Base-by-base conservation (phyloP, 805 yeast genomes). In the Metschnikowia chrysomelidarum region DNA sequence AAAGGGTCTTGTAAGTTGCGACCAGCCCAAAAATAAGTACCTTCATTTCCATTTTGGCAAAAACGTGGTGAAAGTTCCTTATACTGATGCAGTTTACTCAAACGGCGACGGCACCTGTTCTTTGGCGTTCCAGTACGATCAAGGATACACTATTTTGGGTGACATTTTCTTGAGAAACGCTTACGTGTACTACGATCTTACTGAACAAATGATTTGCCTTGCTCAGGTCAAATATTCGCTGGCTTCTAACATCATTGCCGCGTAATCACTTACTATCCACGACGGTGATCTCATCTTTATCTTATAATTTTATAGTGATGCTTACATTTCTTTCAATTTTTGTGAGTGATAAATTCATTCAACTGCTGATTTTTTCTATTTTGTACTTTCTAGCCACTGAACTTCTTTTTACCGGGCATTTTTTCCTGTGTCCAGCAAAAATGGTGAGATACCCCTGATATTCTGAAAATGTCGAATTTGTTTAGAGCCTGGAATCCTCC, bases 141-240 rank as follows among this genome's bases (percentile, higher is more conserved):
- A 26, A 9, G 40, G 40, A 22, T 17, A 27, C 27, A 17, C 11
- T n/a, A 40, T 43, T 16, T 39, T 43, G 34, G 54, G 54, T 2
- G 47, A 49, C 21, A 38, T 40, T 17, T 47, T 49, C 33, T 41
- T 49, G 40, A 36, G 50, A 32, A 32, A 41, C 13, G 51, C 50
- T 10, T 49, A 49, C 30, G 44, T 43, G 6, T 41, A 41, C 38
- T 49, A 41, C 29, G 47, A 49, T 24, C 38, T 45, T 14, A 38
- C 44, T 8, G 49, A 41, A 34, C 25, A 35, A 24, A 35, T 32
- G 10, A 41, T 49, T 19, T 37, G 45, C 4, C 33, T 49, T n/a
- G 50, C 46, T 7, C 44, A 43, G 32, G 46, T 40, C 7, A 19
- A 18, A 35, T 40, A 40, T 36, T 34, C 38, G 16, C 11, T 15